Conservation (phyloP, 176 grass and related monocot genomes). For the Avena insularis region DNA sequence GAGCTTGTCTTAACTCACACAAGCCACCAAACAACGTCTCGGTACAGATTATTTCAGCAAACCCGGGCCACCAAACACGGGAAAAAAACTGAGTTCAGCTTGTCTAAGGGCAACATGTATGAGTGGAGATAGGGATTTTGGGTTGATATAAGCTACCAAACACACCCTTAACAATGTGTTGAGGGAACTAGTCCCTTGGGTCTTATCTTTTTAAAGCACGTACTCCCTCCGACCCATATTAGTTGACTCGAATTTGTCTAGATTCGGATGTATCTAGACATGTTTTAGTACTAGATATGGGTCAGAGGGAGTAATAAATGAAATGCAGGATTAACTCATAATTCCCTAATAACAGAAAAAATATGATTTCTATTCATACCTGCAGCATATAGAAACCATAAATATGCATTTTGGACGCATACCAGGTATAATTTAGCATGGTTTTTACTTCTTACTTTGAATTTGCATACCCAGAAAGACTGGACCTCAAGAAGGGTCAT, state of each 20-base stretch:
- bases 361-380: background rate
- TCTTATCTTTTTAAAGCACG: background rate
- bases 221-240: too few relatives aligned
- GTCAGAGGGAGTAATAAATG: background rate
- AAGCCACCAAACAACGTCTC: too few relatives aligned
- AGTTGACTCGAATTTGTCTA: too few relatives aligned
- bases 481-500: slow-evolving; percentile 1
- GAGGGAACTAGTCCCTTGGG: background rate
- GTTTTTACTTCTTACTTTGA: background rate
- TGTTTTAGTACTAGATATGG: too few relatives aligned
- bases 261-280: too few relatives aligned
- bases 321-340: background rate
- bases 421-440: slow-evolving; percentile 1
- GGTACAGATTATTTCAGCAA: too few relatives aligned
- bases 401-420: background rate
- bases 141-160: too few relatives aligned
- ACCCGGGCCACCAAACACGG: too few relatives aligned
- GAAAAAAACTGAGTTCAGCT: too few relatives aligned
- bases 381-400: background rate
- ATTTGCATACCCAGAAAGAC: background rate
- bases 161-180: background rate
- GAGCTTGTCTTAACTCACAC: too few relatives aligned
- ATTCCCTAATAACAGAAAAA: background rate
- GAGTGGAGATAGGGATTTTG: too few relatives aligned
- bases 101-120: too few relatives aligned